Base-by-base conservation (phyloP, 176 grass and related monocot species). In the Miscanthus lutarioriparius region DNA sequence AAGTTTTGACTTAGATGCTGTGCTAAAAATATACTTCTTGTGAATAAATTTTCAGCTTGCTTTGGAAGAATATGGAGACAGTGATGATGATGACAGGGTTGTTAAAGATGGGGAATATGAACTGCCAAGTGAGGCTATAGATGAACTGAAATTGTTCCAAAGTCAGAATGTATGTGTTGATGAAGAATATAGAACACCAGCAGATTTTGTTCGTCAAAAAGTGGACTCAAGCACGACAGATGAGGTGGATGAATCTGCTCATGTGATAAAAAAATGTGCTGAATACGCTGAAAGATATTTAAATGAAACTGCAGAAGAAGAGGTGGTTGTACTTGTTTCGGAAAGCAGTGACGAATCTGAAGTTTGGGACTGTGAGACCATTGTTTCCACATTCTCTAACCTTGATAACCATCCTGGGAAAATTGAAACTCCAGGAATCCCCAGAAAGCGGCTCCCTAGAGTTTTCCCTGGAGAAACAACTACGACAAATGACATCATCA, bases 271-370 rank as follows among this genome's bases (percentile, higher is more conserved):
- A 66, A 95, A 91, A 51, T 93, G 90, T 83, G 86, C 66, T 2
- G 92, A 95, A 86, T 97, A 97, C 82, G 95, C 89, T 86, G 84
- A 97, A 88, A 79, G 17, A 35, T 90, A 87, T 79, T 75, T 87
- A 10, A 97, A 94, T 81, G 92, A 95, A 80, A 79, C 79, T 41
- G 81, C 85, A 68, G 84, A 91, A 66, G 91, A 88, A 26, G 82
- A 78, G 82, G 84, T 82, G 36, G 88, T 80, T 0, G 70, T 84
- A 61, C 79, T 91, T 75, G 89, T 95, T 86, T 89, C 90, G 27
- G 92, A 95, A 87, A 97, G 95, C 79, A 95, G 91, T 77, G 95
- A 95, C 51, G 95, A 93, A 80, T 95, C 92, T 77, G 95, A 97
- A 86, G 14, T 83, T 61, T 95, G 92, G 92, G 92, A 97, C 75